These are phyloP conservation scores for Psilocybe subaeruginosa DNA, from an alignment of 768 basidiomycete genomes.

Conservation along the genomic window DNA sequence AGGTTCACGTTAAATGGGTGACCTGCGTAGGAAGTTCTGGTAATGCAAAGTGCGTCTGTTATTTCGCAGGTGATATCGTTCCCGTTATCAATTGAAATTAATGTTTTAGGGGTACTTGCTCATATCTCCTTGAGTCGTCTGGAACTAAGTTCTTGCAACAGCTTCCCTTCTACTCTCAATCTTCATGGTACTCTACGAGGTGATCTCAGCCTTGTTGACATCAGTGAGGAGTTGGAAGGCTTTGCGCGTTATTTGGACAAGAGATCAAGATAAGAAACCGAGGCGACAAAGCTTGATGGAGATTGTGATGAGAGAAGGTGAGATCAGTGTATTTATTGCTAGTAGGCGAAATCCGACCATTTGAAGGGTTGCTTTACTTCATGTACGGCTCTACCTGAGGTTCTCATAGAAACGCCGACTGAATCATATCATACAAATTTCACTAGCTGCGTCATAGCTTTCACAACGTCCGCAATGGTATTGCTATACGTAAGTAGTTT, in stretches of 20 bases:
- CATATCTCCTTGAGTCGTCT: too few relatives aligned
- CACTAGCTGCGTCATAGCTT: background rate
- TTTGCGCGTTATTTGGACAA: background rate
- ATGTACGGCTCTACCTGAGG: background rate
- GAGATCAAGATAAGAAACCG: background rate
- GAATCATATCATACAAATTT: background rate
- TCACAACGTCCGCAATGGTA: background rate
- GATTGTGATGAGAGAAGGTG: constrained; percentile 9
- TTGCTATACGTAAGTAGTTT: constrained; percentile 2
- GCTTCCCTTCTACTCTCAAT: background rate
- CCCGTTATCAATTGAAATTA: background rate
- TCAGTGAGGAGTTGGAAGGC: constrained; percentile 8
- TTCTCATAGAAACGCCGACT: too few relatives aligned
- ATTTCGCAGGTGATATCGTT: background rate
- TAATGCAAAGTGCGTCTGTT: constrained; percentile 8
- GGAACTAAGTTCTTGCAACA: too few relatives aligned
- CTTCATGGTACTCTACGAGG: constrained; percentile 6
- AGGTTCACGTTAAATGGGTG: constrained; percentile 15
- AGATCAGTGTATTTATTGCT: background rate
- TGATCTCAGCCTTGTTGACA: constrained; percentile 2
- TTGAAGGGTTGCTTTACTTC: constrained; percentile 7
- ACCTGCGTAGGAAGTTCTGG: constrained; percentile 9
- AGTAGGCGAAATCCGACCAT: background rate
- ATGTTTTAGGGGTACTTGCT: background rate
- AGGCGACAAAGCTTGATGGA: background rate